phyloP scores from a whole-genome alignment of 768 basidiomycete genomes.

The Agaricus subrufescens region DNA sequence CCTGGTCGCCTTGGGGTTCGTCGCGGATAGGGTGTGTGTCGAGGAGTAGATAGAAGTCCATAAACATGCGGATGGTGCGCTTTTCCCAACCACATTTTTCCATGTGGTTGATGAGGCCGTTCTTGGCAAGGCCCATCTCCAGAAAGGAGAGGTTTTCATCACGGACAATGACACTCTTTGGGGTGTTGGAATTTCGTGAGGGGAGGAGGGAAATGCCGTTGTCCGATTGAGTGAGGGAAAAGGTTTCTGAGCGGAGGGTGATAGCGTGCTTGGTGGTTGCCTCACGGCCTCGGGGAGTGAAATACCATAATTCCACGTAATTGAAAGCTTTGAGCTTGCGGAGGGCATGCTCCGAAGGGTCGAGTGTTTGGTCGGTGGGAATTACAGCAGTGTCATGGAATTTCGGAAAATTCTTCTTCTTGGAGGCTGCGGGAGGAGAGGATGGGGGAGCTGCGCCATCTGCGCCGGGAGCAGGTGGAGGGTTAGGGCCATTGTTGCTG shows the following conservation, averaged over 20 bases:
- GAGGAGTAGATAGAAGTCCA: neutral
- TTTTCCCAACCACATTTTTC: neutral
- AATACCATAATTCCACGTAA: slow-evolving; percentile 12
- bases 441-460: too few species aligned
- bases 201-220: neutral
- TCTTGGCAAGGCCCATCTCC: neutral
- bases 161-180: neutral
- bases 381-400: too few species aligned
- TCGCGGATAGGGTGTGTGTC: neutral
- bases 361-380: too few species aligned
- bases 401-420: too few species aligned
- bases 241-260: neutral
- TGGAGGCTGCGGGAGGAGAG: too few species aligned
- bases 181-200: neutral
- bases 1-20: slow-evolving; percentile 3
- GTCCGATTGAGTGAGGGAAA: neutral
- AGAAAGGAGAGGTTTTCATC: neutral
- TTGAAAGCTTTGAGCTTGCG: slow-evolving; percentile 10
- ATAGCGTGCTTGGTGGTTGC: neutral
- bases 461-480: too few species aligned
- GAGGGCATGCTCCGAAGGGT: slow-evolving; percentile 1
- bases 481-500: too few species aligned
- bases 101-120: neutral
- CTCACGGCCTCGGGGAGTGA: slow-evolving; percentile 11
- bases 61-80: neutral